Percentiles rank a stretch among this genome's conserved stretches.
Conservation (phyloP, 495 filamentous ascomycete species). For the Diplogelasinospora grovesii region DNA sequence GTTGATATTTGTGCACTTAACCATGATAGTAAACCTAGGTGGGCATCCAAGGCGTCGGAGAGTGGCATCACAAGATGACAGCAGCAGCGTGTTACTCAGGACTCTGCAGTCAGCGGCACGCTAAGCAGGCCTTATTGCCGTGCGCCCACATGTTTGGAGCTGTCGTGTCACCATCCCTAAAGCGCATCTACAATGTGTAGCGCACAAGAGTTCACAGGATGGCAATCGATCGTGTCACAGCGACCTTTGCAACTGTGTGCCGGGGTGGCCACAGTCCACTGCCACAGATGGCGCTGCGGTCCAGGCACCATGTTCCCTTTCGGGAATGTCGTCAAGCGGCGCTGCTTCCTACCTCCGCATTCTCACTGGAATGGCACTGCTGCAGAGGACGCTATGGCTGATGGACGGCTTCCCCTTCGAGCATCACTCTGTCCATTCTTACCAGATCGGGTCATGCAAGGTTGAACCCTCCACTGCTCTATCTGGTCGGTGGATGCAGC, state of each 20-base stretch:
- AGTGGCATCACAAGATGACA: too few species aligned
- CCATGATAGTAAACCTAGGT: too few species aligned
- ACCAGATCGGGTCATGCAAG: slow-evolving; percentile 22
- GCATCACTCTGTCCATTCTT: slow-evolving; percentile 18
- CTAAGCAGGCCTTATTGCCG: too few species aligned
- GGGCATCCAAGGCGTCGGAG: too few species aligned
- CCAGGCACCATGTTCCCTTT: slow-evolving; percentile 26
- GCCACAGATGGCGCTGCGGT: slow-evolving; percentile 12
- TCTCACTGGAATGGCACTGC: slow-evolving; percentile 10
- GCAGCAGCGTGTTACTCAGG: too few species aligned
- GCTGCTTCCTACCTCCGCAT: slow-evolving; percentile 28
- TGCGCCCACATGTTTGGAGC: too few species aligned
- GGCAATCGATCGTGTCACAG: too few species aligned
- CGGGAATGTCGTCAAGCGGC: slow-evolving; percentile 28
- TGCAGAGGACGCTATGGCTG: slow-evolving; percentile 6
- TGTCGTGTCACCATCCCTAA: slow-evolving; percentile 20
- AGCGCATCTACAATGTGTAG: slow-evolving; percentile 2
- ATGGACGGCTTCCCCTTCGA: slow-evolving; percentile 10
- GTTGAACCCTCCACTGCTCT: too few species aligned
- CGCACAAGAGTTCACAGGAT: slow-evolving; percentile 10
- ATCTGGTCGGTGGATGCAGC: too few species aligned
- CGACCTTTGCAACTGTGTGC: neutral
- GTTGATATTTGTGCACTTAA: too few species aligned
- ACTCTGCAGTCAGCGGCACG: too few species aligned
- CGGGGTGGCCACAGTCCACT: neutral